A percentile compares a stretch with the other conserved stretches of the same genome.
These are phyloP conservation scores for Alternaria consortialis DNA, from an alignment of 2,329 filamentous ascomycete genomes.

Conservation along the genomic window DNA sequence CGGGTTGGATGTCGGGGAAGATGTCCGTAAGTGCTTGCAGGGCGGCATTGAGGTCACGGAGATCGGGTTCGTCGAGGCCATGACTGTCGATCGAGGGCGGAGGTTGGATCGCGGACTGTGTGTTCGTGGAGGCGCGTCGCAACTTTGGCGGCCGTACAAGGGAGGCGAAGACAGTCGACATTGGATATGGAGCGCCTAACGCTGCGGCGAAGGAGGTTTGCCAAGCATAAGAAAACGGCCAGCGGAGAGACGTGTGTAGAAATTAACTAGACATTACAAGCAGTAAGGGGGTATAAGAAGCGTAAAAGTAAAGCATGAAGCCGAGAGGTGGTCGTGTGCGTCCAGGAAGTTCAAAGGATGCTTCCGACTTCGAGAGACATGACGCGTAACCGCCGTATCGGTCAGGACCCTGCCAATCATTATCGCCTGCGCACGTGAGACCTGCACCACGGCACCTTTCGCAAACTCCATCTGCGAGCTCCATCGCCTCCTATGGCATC, in stretches of 20 bases:
- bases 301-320: constrained; percentile 1
- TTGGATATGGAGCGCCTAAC: constrained; percentile 23
- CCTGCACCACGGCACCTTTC: neutral
- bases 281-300: constrained; percentile 7
- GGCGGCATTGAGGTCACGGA: constrained; percentile 74
- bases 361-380: constrained; percentile 10
- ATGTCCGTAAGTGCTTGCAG: constrained; percentile 74
- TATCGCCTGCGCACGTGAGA: constrained; percentile 21
- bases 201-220: constrained; percentile 5
- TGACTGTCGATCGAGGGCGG: constrained; percentile 14
- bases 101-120: constrained; percentile 15
- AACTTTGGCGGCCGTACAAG: constrained; percentile 41
- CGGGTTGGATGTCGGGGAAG: constrained; percentile 82
- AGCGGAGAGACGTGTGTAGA: neutral
- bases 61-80: constrained; percentile 64
- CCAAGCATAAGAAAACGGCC: constrained; percentile 14
- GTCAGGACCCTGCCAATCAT: constrained; percentile 15
- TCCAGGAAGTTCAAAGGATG: neutral
- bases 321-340: constrained; percentile 5
- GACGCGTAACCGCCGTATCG: constrained; percentile 23
- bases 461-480: neutral
- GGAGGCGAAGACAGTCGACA: constrained; percentile 50
- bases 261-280: constrained; percentile 27
- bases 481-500: neutral
- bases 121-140: constrained; percentile 24